Evolutionary conservation across 768 basidiomycete species (phyloP), one percentile per base, ranked within the genome.

Genomic region (Kwoniella europaea): DNA sequence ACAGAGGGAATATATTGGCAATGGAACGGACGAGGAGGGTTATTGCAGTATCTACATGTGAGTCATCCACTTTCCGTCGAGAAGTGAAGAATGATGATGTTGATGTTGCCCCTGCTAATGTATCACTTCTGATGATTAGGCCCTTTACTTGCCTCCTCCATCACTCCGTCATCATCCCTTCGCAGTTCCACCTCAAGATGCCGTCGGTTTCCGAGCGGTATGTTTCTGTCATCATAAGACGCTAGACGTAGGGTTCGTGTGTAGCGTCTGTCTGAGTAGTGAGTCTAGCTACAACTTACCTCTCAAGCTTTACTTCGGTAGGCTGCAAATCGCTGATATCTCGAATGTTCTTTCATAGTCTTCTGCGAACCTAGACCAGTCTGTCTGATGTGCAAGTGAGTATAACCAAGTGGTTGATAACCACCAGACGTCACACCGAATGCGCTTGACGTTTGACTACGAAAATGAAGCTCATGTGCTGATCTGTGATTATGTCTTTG

Each of bases 151-250:
- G 10, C 87, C 90, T 10, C 86, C 90, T 9, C 88, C 88, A 1
- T 86, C 90, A 7, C 88, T 96, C 63, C 90, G 94, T 2, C 55
- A 88, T 88, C 78, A 86, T 89, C 58, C 86, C 7, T 81, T 98
- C 44, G 89, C 91, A 0, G 89, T 92, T 22, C 96, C 96, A 1
- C 92, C 92, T 6, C 94, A 97, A 84, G 95, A 98, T 82, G 91
- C 89, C 79, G 91, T 98, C 69, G 97, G 98, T 83, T 96, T 98
- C 80, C 89, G 97, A 41, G 97, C 97, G 0, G 96, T 95, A 9
- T 98, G 96, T 82, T 98, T 99, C 86, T 99, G 97, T 85, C 97
- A 98, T 85, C 97, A 98, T 83, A 91, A 91, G 64, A 96, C 97
- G 59, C 89, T 98, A 52, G 96, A 98, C 81, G 88, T 98, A 64